Evolutionary conservation across 2,329 filamentous ascomycete genomes (phyloP), one percentile per base, ranked within the genome.

Genomic region (Fusarium marasasianum): DNA sequence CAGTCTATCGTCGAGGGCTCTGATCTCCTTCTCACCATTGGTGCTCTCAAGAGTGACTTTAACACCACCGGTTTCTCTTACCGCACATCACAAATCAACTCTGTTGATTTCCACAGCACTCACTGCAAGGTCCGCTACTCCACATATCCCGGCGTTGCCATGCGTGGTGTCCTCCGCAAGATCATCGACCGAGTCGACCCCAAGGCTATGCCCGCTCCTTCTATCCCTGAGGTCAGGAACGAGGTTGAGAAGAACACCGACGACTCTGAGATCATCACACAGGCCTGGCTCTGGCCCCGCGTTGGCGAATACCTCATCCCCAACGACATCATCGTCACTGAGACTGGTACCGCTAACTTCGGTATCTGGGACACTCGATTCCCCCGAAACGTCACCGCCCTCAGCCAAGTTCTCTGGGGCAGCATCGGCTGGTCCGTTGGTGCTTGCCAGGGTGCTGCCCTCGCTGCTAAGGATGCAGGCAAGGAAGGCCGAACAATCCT

Each of bases 281-380:
- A 95, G 80, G 87, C 88, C 22, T 94, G 89, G 86, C 88, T 97
- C 81, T 97, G 94, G 94, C 92, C 93, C 1, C 89, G 88, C 44
- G 85, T 96, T 22, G 91, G 93, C 43, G 87, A 91, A 71, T 97
- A 93, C 86, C 84, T 97, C 15, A 86, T 88, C 61, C 86, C 91
- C 61, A 87, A 91, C 51, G 95, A 98, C 78, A 90, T 97, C 64
- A 86, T 98, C 62, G 89, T 97, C 57, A 96, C 94, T 1, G 95
- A 97, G 81, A 97, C 94, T 5, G 95, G 94, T 44, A 98, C 95
- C 1, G 87, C 94, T 66, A 96, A 95, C 83, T 96, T 97, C 81
- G 95, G 95, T 63, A 93, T 96, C 77, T 94, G 93, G 90, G 93
- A 95, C 66, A 95, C 94, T 9, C 89, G 89, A 47, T 96, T 97